phyloP scores from a whole-genome alignment of 129 eudicot genomes.

The Daucus carota region DH1_v3.0 NC_030385.2:8667501-8668000 shows the following conservation, averaged over 20 bases:
- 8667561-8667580: constrained; percentile 57
- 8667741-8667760: constrained; percentile 49
- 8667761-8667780: constrained; percentile 48
- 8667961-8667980: background rate
- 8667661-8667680: constrained; percentile 26
- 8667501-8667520: constrained; percentile 56
- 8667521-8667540: constrained; percentile 26
- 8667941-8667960: background rate
- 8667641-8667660: constrained; percentile 21
- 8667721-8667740: constrained; percentile 44
- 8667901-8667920: constrained; percentile 34
- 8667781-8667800: constrained; percentile 59
- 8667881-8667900: constrained; percentile 32
- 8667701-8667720: constrained; percentile 50
- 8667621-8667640: constrained; percentile 34
- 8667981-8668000: background rate
- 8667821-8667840: constrained; percentile 50
- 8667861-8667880: constrained; percentile 48
- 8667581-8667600: constrained; percentile 49
- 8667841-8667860: constrained; percentile 54
- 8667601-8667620: constrained; percentile 55
- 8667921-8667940: constrained; percentile 1
- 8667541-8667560: constrained; percentile 46
- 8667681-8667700: constrained; percentile 54
- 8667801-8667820: constrained; percentile 47